Conservation (phyloP, 306 rosid genomes). For the Herpetospermum pedunculosum region DNA sequence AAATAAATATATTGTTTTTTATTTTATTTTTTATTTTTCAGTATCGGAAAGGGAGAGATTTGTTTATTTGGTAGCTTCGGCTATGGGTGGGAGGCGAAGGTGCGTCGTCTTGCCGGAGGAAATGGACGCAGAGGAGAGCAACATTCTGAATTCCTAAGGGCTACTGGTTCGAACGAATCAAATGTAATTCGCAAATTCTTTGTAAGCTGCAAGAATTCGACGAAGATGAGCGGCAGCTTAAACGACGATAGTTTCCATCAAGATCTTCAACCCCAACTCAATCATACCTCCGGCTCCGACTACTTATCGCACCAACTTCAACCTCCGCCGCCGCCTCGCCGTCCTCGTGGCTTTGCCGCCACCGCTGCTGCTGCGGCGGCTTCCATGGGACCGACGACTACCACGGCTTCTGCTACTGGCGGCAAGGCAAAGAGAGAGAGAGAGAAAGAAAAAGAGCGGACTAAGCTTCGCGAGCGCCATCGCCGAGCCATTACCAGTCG, state of each 20-base stretch:
- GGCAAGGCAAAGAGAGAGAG: conserved; percentile 75
- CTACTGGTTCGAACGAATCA: not conserved
- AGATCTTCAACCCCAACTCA: conserved; percentile 67
- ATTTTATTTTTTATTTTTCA: too few relatives aligned
- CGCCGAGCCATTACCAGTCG: conserved; percentile 97
- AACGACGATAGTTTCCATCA: conserved; percentile 32
- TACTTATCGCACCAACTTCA: conserved; percentile 27
- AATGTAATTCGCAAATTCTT: not conserved
- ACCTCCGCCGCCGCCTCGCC: conserved; percentile 54
- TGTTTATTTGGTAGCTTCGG: conserved; percentile 2
- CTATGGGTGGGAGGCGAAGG: not conserved
- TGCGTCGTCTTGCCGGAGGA: not conserved
- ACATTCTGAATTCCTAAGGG: not conserved
- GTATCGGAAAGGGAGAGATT: not conserved
- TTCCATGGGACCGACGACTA: not conserved
- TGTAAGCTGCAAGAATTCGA: not conserved
- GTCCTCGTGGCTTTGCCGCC: conserved; percentile 88
- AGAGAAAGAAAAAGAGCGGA: conserved; percentile 90
- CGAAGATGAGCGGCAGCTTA: conserved; percentile 9
- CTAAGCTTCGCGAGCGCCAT: conserved; percentile 96
- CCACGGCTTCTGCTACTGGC: conserved; percentile 9
- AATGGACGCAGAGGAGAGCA: not conserved
- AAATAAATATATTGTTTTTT: too few relatives aligned
- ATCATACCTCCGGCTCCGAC: conserved; percentile 58
- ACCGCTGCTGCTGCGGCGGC: conserved; percentile 27